Base-by-base conservation (phyloP, 83 land plant species). In the Larix sibirica region DNA sequence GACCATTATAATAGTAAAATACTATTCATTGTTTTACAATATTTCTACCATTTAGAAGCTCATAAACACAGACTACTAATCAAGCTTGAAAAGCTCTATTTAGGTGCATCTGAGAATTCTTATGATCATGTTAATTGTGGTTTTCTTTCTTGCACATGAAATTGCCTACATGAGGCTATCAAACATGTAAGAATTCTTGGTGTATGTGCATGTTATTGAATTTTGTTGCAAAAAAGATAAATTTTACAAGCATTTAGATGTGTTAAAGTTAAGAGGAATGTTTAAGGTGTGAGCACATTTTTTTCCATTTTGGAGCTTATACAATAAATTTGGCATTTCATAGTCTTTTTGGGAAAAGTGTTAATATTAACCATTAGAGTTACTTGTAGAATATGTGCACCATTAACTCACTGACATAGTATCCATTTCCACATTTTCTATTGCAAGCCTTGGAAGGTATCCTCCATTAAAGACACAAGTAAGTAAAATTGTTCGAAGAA, bases 381-480 rank as follows among this genome's bases (percentile, higher is more conserved):
- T 64, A 31, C 71, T 66, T 24, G 16, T 36, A 42, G 78, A 23
- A 80, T 85, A 98, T 96, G 99, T 98, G 6, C 99, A 98, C 79
- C 95, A 92, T 64, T 93, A 96, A 16, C 83, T 98, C 66, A 83
- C 91, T 74, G 97, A 96, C 79, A 96, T 96, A 60, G 97, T 98
- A 68, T 94, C 99, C 74, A 86, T 96, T 21, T 81, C 99, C 56
- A 99, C 98, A 83, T 89, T 89, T 90, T 86, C 94, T 33, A 98
- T 99, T 61, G 93, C 95, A 28, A 99, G 96, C 31, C 92, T 98
- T 60, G 95, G 96, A 80, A 90, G 99, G 87, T 96, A 95, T 79
- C 98, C 97, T 77, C 98, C 99, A 84, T 93, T 98, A 80, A 98
- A 96, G 84, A 86, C 98, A 83, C 99, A 98, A 92, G 99, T 98